Evolutionary conservation across 257 asterid genomes (phyloP).

Genomic region (Fraxinus cuspidata): DNA sequence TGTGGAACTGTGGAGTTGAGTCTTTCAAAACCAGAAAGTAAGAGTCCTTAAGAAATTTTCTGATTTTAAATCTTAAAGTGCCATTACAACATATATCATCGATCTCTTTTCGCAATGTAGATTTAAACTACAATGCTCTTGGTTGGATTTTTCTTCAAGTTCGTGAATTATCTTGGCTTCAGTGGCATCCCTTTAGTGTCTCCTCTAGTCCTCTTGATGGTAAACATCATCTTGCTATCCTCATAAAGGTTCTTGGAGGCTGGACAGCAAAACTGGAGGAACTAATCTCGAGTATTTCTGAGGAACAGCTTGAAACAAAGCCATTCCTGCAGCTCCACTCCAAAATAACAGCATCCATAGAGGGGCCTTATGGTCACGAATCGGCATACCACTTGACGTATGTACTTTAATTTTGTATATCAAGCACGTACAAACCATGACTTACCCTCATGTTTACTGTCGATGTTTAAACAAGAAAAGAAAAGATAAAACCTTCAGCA

Average conservation of each 20-base stretch:
- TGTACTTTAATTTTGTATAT: slow-evolving; percentile 10
- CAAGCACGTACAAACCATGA: neutral
- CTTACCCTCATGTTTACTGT: neutral
- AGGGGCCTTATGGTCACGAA: slow-evolving; percentile 95
- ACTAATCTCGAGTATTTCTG: slow-evolving; percentile 30
- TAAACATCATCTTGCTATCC: slow-evolving; percentile 51
- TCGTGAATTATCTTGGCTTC: slow-evolving; percentile 69
- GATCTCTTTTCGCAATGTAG: slow-evolving; percentile 32
- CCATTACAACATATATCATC: slow-evolving; percentile 1
- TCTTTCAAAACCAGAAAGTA: slow-evolving; percentile 75
- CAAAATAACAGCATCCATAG: slow-evolving; percentile 60
- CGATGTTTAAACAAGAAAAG: neutral
- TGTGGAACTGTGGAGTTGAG: slow-evolving; percentile 77
- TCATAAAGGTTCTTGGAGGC: slow-evolving; percentile 67
- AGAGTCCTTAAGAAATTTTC: neutral
- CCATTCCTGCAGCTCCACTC: slow-evolving; percentile 31
- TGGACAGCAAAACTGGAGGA: slow-evolving; percentile 59
- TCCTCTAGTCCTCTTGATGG: slow-evolving; percentile 76
- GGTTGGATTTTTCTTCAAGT: slow-evolving; percentile 76
- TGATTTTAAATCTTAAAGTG: neutral
- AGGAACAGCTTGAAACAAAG: slow-evolving; percentile 27
- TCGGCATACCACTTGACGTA: slow-evolving; percentile 76
- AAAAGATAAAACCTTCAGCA: neutral
- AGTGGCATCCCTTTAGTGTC: slow-evolving; percentile 85
- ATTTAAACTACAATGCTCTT: slow-evolving; percentile 69